phyloP scores from a whole-genome alignment of 2,329 filamentous ascomycete genomes.

The Neopestalotiopsis clavispora region DNA sequence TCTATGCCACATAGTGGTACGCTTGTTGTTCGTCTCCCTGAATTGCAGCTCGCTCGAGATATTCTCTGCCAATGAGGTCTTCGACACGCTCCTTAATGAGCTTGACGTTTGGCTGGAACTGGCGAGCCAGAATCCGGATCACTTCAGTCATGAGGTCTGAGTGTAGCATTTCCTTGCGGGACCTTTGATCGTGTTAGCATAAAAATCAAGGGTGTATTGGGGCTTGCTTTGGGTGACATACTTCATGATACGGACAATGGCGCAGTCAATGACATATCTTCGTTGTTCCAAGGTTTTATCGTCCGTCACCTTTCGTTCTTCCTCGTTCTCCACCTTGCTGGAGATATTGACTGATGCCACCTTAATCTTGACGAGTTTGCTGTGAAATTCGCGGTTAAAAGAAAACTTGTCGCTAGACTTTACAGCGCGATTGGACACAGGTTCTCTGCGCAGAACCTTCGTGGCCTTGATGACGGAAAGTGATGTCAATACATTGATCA shows the following conservation, averaged over 20 bases:
- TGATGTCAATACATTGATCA: constrained; percentile 79
- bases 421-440: constrained; percentile 73
- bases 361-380: constrained; percentile 86
- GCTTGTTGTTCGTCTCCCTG: constrained; percentile 66
- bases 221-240: constrained; percentile 44
- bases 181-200: constrained; percentile 52
- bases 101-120: constrained; percentile 77
- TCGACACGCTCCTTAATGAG: constrained; percentile 86
- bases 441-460: constrained; percentile 79
- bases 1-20: constrained; percentile 74
- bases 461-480: constrained; percentile 80
- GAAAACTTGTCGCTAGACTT: constrained; percentile 78
- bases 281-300: constrained; percentile 76
- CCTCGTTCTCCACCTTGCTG: constrained; percentile 82
- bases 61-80: constrained; percentile 76
- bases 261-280: constrained; percentile 74
- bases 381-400: constrained; percentile 82
- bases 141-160: constrained; percentile 74
- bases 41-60: constrained; percentile 76
- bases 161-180: constrained; percentile 75
- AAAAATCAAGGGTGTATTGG: neutral
- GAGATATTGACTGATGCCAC: constrained; percentile 81
- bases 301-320: constrained; percentile 73
- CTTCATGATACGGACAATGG: constrained; percentile 86
- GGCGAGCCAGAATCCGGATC: constrained; percentile 67